Conservation (phyloP, 768 basidiomycete genomes). For the Boletus sensibilis region DNA sequence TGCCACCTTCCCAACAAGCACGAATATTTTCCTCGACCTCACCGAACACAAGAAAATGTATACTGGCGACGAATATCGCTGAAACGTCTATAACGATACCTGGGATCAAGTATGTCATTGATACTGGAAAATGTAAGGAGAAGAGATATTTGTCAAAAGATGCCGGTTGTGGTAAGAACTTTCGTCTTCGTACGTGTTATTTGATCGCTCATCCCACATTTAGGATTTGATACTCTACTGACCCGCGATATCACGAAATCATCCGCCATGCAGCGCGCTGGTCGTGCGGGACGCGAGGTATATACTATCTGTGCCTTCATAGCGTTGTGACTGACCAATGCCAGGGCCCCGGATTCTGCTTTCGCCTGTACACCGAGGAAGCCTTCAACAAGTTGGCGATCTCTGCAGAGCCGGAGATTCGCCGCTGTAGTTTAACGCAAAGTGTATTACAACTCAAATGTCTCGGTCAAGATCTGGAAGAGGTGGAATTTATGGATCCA, state of each 20-base stretch:
- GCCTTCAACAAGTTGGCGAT: conserved; percentile 64
- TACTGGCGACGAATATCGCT: conserved; percentile 96
- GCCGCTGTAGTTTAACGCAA: conserved; percentile 79
- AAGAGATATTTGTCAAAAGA: conserved; percentile 76
- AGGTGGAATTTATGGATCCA: conserved; percentile 85
- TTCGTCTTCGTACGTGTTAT: background rate
- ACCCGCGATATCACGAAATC: conserved; percentile 85
- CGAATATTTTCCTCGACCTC: conserved; percentile 73
- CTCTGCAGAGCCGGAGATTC: conserved; percentile 85
- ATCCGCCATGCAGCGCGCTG: conserved; percentile 90
- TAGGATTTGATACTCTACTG: conserved; percentile 86
- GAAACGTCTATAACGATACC: conserved; percentile 98
- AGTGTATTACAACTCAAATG: conserved; percentile 86
- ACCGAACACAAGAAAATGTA: conserved; percentile 77
- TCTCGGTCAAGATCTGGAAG: conserved; percentile 75
- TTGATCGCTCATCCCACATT: background rate
- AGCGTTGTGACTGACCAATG: background rate
- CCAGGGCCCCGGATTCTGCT: conserved; percentile 82
- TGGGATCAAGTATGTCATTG: conserved; percentile 92
- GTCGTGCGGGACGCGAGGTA: conserved; percentile 94
- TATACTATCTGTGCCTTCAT: background rate
- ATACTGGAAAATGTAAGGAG: conserved; percentile 95
- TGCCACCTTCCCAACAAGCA: conserved; percentile 73
- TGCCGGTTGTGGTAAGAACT: conserved; percentile 59
- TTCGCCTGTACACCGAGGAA: conserved; percentile 87